Percentiles rank a stretch among this genome's conserved stretches.
These are phyloP conservation scores for Colletotrichum sublineola DNA, from an alignment of 2,329 filamentous ascomycete genomes.

Conservation along the genomic window DNA sequence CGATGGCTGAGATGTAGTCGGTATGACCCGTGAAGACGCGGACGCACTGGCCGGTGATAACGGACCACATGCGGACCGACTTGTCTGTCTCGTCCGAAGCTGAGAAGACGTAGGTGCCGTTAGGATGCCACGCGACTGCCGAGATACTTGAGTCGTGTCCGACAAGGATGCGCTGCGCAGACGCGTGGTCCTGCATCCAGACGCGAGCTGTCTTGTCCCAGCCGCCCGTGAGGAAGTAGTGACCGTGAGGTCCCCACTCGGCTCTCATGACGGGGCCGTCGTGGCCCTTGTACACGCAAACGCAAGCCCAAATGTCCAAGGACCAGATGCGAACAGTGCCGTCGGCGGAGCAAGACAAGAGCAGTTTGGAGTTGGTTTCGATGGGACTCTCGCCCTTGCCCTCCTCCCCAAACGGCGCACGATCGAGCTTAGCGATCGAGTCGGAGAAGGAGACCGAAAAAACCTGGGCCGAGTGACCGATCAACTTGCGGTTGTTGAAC, in stretches of 20 bases:
- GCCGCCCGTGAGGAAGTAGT: slow-evolving; percentile 91
- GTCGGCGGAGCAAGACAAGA: slow-evolving; percentile 90
- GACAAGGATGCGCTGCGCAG: slow-evolving; percentile 87
- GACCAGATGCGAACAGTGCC: slow-evolving; percentile 93
- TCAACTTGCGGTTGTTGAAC: slow-evolving; percentile 77
- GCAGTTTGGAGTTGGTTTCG: slow-evolving; percentile 75
- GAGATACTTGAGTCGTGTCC: slow-evolving; percentile 97
- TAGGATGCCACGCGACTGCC: slow-evolving; percentile 92
- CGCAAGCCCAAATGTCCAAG: slow-evolving; percentile 89
- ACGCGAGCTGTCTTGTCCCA: slow-evolving; percentile 92
- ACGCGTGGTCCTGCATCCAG: slow-evolving; percentile 94
- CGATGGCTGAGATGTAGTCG: slow-evolving; percentile 85
- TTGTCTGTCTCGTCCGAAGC: slow-evolving; percentile 88
- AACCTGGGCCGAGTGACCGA: slow-evolving; percentile 91
- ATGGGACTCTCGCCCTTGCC: slow-evolving; percentile 57
- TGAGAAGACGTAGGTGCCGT: slow-evolving; percentile 93
- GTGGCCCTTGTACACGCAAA: slow-evolving; percentile 95
- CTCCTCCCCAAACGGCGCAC: slow-evolving; percentile 65
- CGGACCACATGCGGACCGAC: slow-evolving; percentile 96
- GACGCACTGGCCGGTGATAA: slow-evolving; percentile 88
- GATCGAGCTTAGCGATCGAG: slow-evolving; percentile 68
- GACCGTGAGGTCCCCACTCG: slow-evolving; percentile 90
- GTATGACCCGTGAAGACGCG: slow-evolving; percentile 93
- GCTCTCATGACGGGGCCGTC: slow-evolving; percentile 91
- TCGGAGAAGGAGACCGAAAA: slow-evolving; percentile 91